These are phyloP conservation scores for Hymenoscyphus salicellus DNA, from an alignment of 2,329 filamentous ascomycete genomes.

Conservation along the genomic window DNA sequence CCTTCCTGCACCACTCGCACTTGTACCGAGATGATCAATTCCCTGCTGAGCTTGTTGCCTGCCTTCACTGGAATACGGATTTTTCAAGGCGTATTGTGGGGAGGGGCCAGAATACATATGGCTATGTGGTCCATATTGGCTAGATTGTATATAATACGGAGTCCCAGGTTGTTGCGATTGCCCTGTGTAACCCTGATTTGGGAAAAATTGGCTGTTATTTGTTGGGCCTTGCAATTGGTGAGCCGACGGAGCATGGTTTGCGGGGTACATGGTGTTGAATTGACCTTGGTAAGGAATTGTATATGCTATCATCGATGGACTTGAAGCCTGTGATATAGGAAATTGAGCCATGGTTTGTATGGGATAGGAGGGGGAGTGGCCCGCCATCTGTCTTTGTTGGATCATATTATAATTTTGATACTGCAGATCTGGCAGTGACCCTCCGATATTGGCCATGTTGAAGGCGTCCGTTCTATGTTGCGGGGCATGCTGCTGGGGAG, in stretches of 20 bases:
- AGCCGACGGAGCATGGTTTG: slow-evolving; percentile 19
- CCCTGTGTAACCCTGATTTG: slow-evolving; percentile 26
- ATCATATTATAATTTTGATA: slow-evolving; percentile 27
- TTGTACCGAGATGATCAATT: slow-evolving; percentile 15
- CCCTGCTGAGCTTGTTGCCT: slow-evolving; percentile 20
- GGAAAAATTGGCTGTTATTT: slow-evolving; percentile 29
- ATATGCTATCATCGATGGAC: slow-evolving; percentile 23
- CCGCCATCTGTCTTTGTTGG: slow-evolving; percentile 24
- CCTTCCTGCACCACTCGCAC: slow-evolving; percentile 14
- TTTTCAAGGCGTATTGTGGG: slow-evolving; percentile 23
- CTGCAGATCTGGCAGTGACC: slow-evolving; percentile 27
- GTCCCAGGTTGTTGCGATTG: slow-evolving; percentile 24
- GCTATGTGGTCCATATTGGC: slow-evolving; percentile 27
- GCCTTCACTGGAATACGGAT: slow-evolving; percentile 22
- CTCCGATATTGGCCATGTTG: slow-evolving; percentile 28
- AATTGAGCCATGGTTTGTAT: slow-evolving; percentile 27
- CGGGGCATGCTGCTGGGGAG: slow-evolving; percentile 14
- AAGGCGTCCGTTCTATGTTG: slow-evolving; percentile 28
- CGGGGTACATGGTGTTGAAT: slow-evolving; percentile 28
- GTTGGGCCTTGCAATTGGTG: slow-evolving; percentile 19
- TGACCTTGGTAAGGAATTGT: slow-evolving; percentile 29
- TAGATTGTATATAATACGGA: slow-evolving; percentile 28
- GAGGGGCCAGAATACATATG: slow-evolving; percentile 23
- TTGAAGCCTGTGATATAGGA: slow-evolving; percentile 18
- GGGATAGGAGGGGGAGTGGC: slow-evolving; percentile 24